Percentiles rank a stretch among this genome's conserved stretches.
These are phyloP conservation scores for Zygosaccharomyces pseudorouxii DNA, from an alignment of 805 yeast genomes.

Conservation along the genomic window DNA sequence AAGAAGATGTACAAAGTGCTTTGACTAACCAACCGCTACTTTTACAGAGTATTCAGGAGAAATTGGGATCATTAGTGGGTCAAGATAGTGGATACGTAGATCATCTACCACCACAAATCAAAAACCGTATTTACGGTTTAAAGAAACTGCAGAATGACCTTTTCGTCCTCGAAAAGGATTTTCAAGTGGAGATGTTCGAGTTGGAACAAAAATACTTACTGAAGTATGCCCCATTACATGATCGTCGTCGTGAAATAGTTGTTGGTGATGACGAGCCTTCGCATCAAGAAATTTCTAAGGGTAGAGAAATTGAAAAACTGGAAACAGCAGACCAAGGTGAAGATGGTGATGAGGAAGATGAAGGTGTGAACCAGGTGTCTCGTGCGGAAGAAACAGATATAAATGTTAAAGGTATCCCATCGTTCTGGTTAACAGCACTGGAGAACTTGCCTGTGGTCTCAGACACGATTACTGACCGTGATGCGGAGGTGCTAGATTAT, in stretches of 20 bases:
- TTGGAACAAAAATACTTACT: constrained; percentile 75
- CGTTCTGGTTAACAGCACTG: constrained; percentile 94
- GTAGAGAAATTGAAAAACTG: constrained; percentile 58
- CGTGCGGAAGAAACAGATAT: constrained; percentile 44
- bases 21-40: constrained; percentile 77
- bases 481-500: constrained; percentile 70
- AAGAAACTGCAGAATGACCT: constrained; percentile 77
- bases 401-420: constrained; percentile 72
- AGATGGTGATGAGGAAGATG: constrained; percentile 41
- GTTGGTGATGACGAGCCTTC: constrained; percentile 74
- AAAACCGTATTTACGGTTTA: constrained; percentile 73
- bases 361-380: constrained; percentile 40
- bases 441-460: constrained; percentile 78
- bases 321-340: constrained; percentile 41
- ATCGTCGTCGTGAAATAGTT: constrained; percentile 66
- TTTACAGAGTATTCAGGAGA: constrained; percentile 83
- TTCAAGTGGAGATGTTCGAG: constrained; percentile 81
- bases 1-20: constrained; percentile 49
- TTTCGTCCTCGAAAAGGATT: constrained; percentile 80
- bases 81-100: constrained; percentile 82
- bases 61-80: constrained; percentile 79
- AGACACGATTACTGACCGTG: constrained; percentile 85
- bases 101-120: constrained; percentile 64
- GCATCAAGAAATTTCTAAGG: constrained; percentile 69
- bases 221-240: constrained; percentile 72